Conservation (phyloP, 495 filamentous ascomycete species). For the Penicillium tannophilum region DNA sequence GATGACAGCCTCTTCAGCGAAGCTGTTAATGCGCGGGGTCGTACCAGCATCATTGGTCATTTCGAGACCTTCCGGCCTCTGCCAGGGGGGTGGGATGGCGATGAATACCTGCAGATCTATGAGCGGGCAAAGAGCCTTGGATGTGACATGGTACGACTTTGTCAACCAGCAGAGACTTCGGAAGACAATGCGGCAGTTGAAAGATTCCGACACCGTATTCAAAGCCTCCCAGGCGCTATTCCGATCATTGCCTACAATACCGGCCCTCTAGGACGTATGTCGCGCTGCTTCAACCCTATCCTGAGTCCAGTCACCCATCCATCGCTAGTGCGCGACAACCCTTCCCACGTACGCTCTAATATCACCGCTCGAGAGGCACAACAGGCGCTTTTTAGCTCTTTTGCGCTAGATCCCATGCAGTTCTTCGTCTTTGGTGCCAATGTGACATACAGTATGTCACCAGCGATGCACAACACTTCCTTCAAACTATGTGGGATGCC, state of each 20-base stretch:
- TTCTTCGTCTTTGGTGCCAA: slow-evolving; percentile 50
- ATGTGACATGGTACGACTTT: slow-evolving; percentile 53
- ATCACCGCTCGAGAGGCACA: slow-evolving; percentile 46
- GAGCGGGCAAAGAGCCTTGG: slow-evolving; percentile 45
- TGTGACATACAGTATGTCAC: slow-evolving; percentile 47
- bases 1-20: slow-evolving; percentile 53
- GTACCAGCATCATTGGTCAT: slow-evolving; percentile 69
- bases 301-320: slow-evolving; percentile 61
- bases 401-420: slow-evolving; percentile 53
- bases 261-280: slow-evolving; percentile 64
- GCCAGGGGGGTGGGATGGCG: slow-evolving; percentile 45
- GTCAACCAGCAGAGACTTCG: slow-evolving; percentile 40
- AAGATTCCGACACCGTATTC: slow-evolving; percentile 38
- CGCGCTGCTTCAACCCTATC: slow-evolving; percentile 64
- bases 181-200: slow-evolving; percentile 48
- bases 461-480: slow-evolving; percentile 70
- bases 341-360: slow-evolving; percentile 33
- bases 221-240: slow-evolving; percentile 34
- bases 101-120: slow-evolving; percentile 38
- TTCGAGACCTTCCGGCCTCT: slow-evolving; percentile 50
- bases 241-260: slow-evolving; percentile 72
- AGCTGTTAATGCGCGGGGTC: slow-evolving; percentile 58
- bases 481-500: slow-evolving; percentile 71
- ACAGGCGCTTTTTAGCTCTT: slow-evolving; percentile 54
- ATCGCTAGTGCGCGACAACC: slow-evolving; percentile 25